Evolutionary conservation across 331 rosid genomes (phyloP).

Genomic region (Quercus phellos): DNA sequence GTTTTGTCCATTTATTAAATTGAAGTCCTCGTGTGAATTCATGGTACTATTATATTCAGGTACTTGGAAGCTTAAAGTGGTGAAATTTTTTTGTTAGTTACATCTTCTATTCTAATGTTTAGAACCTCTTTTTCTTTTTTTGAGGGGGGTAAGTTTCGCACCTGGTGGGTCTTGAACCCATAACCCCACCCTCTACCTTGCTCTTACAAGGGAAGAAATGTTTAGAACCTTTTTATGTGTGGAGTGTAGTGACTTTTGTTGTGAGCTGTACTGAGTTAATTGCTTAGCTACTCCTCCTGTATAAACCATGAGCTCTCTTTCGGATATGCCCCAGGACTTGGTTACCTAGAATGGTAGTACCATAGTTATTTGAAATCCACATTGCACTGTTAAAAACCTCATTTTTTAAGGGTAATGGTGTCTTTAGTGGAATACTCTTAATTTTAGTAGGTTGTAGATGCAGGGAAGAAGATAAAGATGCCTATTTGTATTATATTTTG

Average conservation of each 20-base stretch:
- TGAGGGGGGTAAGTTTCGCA: no score
- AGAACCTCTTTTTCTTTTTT: not conserved
- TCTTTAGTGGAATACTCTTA: slow-evolving; percentile 3
- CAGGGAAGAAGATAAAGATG: slow-evolving; percentile 92
- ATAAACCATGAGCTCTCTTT: not conserved
- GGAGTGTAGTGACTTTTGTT: no score
- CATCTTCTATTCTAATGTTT: not conserved
- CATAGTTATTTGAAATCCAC: not conserved
- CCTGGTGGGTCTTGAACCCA: no score
- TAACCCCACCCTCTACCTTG: no score
- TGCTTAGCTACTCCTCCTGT: not conserved
- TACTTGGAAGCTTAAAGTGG: not conserved
- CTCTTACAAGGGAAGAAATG: not conserved
- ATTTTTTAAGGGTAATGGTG: not conserved
- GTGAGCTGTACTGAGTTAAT: not conserved
- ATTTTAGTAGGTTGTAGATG: slow-evolving; percentile 56
- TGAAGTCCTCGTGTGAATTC: not conserved
- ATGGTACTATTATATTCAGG: not conserved
- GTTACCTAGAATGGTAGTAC: not conserved
- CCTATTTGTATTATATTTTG: slow-evolving; percentile 80
- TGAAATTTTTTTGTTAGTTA: not conserved
- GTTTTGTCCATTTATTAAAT: not conserved
- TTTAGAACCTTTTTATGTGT: not conserved
- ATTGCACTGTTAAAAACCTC: not conserved
- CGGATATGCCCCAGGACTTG: not conserved